phyloP scores from a whole-genome alignment of 2,329 filamentous ascomycete genomes.

The Cadophora gregata region DNA sequence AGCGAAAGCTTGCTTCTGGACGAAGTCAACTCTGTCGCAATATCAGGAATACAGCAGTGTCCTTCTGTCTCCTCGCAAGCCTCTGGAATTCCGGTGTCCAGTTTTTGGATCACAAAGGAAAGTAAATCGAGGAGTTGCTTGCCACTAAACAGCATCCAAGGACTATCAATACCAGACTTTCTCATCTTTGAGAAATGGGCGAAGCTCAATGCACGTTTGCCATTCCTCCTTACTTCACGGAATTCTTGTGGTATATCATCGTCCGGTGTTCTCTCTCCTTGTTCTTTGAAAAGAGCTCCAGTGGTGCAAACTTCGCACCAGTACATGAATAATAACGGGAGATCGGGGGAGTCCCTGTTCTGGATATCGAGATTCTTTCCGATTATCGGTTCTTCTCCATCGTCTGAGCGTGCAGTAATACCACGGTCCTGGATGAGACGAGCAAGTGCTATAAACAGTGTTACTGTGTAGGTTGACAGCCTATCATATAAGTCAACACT shows the following conservation, averaged over 20 bases:
- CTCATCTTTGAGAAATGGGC: neutral
- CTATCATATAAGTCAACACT: neutral
- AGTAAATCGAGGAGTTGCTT: neutral
- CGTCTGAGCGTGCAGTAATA: neutral
- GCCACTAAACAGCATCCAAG: neutral
- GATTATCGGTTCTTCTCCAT: neutral
- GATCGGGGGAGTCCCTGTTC: neutral
- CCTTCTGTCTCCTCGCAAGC: neutral
- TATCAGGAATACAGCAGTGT: neutral
- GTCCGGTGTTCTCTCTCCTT: neutral
- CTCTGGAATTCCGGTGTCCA: neutral
- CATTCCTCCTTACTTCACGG: neutral
- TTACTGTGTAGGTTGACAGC: neutral
- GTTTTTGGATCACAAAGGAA: neutral
- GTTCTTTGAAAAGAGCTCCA: neutral
- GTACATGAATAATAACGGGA: neutral
- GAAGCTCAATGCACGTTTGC: neutral
- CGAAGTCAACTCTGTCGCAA: neutral
- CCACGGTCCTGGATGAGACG: neutral
- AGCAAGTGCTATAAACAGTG: neutral
- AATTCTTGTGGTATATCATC: neutral
- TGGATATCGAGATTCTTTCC: neutral
- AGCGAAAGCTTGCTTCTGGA: neutral
- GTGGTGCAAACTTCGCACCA: neutral
- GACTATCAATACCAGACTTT: neutral